Evolutionary conservation across 805 yeast genomes (phyloP).

Genomic region (Barnettozyma pratensis): DNA sequence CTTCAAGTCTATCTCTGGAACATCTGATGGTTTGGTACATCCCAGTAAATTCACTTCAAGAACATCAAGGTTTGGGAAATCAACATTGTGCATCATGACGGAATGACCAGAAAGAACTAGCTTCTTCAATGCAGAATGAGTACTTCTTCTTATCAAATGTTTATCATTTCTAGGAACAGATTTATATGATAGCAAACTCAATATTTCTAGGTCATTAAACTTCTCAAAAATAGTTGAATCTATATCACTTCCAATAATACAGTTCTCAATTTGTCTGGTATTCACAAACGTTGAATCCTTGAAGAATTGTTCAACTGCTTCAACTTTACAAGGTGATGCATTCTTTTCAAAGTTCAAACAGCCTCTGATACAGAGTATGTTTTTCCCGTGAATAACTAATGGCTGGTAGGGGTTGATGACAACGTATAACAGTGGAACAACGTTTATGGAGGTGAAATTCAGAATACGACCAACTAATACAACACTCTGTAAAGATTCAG

Average conservation of each 20-base stretch:
- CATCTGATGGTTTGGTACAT: not conserved
- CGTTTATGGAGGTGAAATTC: not conserved
- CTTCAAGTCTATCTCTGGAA: not conserved
- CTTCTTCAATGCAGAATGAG: not conserved
- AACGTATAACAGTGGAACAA: conserved; percentile 1
- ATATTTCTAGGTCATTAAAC: not conserved
- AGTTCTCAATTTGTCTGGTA: not conserved
- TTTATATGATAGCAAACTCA: not conserved
- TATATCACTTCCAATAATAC: not conserved
- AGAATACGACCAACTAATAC: not conserved
- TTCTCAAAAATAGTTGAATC: not conserved
- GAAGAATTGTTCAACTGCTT: not conserved
- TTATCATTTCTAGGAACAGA: not conserved
- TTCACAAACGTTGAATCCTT: not conserved
- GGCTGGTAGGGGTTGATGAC: conserved; percentile 1
- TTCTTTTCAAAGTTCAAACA: conserved; percentile 1
- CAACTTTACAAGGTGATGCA: not conserved
- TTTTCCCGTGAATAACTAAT: not conserved
- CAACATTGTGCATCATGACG: not conserved
- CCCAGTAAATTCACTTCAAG: not conserved
- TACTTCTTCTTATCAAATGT: not conserved
- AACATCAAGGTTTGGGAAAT: conserved; percentile 1
- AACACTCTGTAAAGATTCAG: not conserved
- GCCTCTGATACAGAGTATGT: not conserved
- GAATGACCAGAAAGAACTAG: conserved; percentile 1